phyloP scores from a whole-genome alignment of 1,284 basidiomycete genomes.

The Polyporus tsugae region DNA sequence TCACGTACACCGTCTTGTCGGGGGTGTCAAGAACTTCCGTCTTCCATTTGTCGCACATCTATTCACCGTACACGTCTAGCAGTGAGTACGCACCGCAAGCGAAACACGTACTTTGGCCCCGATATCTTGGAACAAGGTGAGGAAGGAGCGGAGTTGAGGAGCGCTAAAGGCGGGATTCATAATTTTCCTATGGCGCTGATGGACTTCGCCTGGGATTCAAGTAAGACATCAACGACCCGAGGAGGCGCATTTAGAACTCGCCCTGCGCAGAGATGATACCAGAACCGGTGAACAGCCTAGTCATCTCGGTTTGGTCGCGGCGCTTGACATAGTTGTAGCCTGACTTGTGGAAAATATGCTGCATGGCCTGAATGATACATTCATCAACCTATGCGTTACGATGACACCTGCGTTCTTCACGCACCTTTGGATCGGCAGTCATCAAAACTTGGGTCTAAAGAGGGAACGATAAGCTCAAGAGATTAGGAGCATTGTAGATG shows the following conservation, averaged over 20 bases:
- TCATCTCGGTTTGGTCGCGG: constrained; percentile 20
- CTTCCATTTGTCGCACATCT: constrained; percentile 31
- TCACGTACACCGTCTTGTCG: constrained; percentile 19
- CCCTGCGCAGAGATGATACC: constrained; percentile 27
- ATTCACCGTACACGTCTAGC: constrained; percentile 4
- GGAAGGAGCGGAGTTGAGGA: constrained; percentile 53
- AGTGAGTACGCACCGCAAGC: neutral
- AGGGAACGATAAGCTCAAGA: neutral
- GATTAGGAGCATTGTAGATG: neutral
- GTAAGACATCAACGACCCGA: neutral
- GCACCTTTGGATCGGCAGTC: constrained; percentile 28
- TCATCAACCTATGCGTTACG: neutral
- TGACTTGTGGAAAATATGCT: constrained; percentile 39
- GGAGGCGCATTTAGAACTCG: neutral
- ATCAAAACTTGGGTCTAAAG: constrained; percentile 20
- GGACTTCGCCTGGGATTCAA: constrained; percentile 44
- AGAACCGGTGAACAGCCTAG: constrained; percentile 28
- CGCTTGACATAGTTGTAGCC: constrained; percentile 37
- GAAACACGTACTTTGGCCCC: constrained; percentile 47
- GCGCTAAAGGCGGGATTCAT: constrained; percentile 50
- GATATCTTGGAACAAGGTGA: constrained; percentile 45
- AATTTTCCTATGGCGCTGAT: constrained; percentile 49
- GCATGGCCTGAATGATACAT: constrained; percentile 31
- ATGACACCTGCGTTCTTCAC: neutral
- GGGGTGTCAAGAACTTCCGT: constrained; percentile 20